Evolutionary conservation across 2,329 filamentous ascomycete genomes (phyloP).

Genomic region (Thielaviopsis ethacetica): DNA sequence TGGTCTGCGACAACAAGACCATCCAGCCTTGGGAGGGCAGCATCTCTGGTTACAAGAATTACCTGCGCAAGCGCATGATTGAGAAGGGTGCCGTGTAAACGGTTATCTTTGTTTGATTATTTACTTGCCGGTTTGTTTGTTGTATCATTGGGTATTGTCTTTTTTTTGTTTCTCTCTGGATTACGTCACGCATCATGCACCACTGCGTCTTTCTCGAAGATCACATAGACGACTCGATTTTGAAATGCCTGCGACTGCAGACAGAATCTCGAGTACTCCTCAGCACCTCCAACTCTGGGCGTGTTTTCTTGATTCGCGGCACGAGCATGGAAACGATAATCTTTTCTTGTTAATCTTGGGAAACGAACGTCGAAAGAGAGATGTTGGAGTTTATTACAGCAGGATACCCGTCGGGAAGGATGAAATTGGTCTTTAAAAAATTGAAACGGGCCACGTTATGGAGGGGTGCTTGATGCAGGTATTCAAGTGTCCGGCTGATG

Average conservation of each 20-base stretch:
- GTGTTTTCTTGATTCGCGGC: not conserved
- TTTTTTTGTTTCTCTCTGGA: not conserved
- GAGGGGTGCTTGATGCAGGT: not conserved
- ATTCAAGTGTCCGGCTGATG: not conserved
- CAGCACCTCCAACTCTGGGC: not conserved
- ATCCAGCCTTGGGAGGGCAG: conserved; percentile 75
- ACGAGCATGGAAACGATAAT: not conserved
- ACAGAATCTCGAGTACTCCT: not conserved
- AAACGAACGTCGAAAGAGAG: not conserved
- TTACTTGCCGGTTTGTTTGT: not conserved
- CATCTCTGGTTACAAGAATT: conserved; percentile 94
- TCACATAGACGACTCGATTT: not conserved
- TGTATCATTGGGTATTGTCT: not conserved
- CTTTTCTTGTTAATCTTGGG: not conserved
- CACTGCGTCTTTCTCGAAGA: not conserved
- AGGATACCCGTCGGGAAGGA: not conserved
- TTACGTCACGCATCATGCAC: not conserved
- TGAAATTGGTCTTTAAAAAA: not conserved
- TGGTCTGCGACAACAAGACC: conserved; percentile 97
- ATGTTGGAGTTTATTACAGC: not conserved
- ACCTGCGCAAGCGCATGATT: conserved; percentile 98
- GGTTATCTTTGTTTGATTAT: not conserved
- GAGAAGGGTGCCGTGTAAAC: conserved; percentile 63
- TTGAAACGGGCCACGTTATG: not conserved
- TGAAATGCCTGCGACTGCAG: not conserved